These are phyloP conservation scores for Colletotrichum cuscutae DNA, from an alignment of 2,329 filamentous ascomycete genomes.

Conservation along the genomic window DNA sequence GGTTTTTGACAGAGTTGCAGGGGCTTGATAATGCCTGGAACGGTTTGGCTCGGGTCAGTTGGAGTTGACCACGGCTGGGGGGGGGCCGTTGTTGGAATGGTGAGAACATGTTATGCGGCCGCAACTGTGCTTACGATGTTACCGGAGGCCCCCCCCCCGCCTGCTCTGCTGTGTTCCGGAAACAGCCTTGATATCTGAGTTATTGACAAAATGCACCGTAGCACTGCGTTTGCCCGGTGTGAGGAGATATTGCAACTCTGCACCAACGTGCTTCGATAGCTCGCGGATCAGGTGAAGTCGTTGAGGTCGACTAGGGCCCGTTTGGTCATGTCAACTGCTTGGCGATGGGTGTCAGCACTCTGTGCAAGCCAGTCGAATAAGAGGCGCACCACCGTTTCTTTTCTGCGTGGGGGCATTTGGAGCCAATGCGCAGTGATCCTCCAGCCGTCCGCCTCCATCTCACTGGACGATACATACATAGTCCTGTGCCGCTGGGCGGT, in stretches of 20 bases:
- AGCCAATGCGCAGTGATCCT: background rate
- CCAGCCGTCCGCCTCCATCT: background rate
- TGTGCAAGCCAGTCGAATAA: background rate
- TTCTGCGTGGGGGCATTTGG: background rate
- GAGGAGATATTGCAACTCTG: background rate
- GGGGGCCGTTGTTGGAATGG: background rate
- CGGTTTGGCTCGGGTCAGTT: background rate
- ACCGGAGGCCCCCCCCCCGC: too few species aligned
- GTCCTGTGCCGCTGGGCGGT: constrained; percentile 22
- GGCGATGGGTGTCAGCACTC: constrained; percentile 24
- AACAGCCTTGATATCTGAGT: background rate
- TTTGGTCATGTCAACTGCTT: constrained; percentile 16
- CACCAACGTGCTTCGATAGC: constrained; percentile 16
- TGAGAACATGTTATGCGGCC: background rate
- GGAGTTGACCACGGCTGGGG: background rate
- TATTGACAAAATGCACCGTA: background rate
- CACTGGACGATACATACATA: background rate
- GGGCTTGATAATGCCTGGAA: background rate
- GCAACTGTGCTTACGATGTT: background rate
- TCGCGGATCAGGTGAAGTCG: background rate
- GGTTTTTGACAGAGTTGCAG: background rate
- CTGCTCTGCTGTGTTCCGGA: background rate
- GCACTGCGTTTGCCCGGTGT: constrained; percentile 9
- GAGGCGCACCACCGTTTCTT: background rate
- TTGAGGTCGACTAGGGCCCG: constrained; percentile 14